Evolutionary conservation across 1,139 yeast genomes (phyloP).

Genomic region (Yamadazyma epiphylla): DNA sequence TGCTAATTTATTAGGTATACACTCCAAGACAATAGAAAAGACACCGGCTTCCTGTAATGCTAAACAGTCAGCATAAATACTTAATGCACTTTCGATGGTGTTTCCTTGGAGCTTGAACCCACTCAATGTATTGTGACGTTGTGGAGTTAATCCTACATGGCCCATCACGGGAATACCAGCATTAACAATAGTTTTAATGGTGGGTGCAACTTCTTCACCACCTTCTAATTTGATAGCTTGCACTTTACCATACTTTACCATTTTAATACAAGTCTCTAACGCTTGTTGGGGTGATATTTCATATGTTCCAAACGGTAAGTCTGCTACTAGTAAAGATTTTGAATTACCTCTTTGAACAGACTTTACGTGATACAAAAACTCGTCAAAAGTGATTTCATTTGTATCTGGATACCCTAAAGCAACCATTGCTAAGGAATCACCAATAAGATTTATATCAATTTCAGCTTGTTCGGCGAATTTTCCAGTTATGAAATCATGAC

Average conservation of each 20-base stretch:
- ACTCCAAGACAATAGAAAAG: slow-evolving; percentile 73
- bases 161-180: slow-evolving; percentile 90
- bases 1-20: slow-evolving; percentile 79
- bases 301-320: slow-evolving; percentile 84
- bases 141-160: slow-evolving; percentile 92
- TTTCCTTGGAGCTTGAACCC: slow-evolving; percentile 89
- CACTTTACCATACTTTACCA: slow-evolving; percentile 62
- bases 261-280: slow-evolving; percentile 52
- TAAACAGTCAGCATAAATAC: slow-evolving; percentile 64
- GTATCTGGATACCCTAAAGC: slow-evolving; percentile 81
- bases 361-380: slow-evolving; percentile 69
- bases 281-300: slow-evolving; percentile 69
- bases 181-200: slow-evolving; percentile 46
- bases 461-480: slow-evolving; percentile 65
- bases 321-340: slow-evolving; percentile 72
- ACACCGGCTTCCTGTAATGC: slow-evolving; percentile 76
- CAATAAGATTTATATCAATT: slow-evolving; percentile 72
- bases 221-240: slow-evolving; percentile 91
- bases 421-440: slow-evolving; percentile 93
- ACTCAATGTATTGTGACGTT: slow-evolving; percentile 70
- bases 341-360: slow-evolving; percentile 74
- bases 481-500: slow-evolving; percentile 83
- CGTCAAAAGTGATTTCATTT: slow-evolving; percentile 70
- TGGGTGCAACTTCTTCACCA: slow-evolving; percentile 52
- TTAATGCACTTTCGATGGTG: slow-evolving; percentile 49